Percentiles rank a stretch among this genome's conserved stretches.
Evolutionary conservation across 441 rosid species (phyloP).

Genomic region (Croton laevigatus): DNA sequence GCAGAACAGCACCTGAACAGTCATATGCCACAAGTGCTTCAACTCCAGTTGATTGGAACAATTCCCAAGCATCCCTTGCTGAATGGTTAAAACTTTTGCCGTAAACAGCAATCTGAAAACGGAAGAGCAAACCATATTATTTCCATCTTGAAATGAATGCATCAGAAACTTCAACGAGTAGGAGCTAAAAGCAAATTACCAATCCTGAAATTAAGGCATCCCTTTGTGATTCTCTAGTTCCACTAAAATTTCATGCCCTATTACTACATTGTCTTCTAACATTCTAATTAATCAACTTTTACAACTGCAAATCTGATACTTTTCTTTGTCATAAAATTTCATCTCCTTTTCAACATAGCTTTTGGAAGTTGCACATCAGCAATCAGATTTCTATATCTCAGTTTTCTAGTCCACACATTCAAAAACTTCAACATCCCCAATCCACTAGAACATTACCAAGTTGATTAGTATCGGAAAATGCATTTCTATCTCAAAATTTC

Average conservation of each 20-base stretch:
- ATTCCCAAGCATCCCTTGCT: constrained; percentile 97
- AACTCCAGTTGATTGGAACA: constrained; percentile 96
- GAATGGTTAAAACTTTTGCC: constrained; percentile 95
- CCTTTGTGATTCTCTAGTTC: background rate
- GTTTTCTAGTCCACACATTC: background rate
- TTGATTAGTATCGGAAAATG: no score
- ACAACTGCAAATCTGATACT: background rate
- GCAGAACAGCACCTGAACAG: constrained; percentile 88
- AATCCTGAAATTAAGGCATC: background rate
- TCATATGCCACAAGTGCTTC: constrained; percentile 96
- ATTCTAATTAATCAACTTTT: background rate
- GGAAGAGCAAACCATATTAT: constrained; percentile 7
- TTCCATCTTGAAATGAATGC: background rate
- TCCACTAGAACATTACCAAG: background rate
- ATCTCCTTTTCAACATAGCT: background rate
- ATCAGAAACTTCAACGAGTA: background rate
- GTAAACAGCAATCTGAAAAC: constrained; percentile 70
- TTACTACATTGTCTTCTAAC: background rate
- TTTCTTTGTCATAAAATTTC: background rate
- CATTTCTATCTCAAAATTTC: background rate
- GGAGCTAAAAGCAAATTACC: constrained; percentile 1
- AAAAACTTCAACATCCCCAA: background rate
- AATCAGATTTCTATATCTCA: constrained; percentile 3
- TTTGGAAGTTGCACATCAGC: background rate
- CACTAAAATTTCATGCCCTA: background rate